These are phyloP conservation scores for Apiospora arundinis DNA, from an alignment of 2,329 filamentous ascomycete species.

Conservation along the genomic window DNA sequence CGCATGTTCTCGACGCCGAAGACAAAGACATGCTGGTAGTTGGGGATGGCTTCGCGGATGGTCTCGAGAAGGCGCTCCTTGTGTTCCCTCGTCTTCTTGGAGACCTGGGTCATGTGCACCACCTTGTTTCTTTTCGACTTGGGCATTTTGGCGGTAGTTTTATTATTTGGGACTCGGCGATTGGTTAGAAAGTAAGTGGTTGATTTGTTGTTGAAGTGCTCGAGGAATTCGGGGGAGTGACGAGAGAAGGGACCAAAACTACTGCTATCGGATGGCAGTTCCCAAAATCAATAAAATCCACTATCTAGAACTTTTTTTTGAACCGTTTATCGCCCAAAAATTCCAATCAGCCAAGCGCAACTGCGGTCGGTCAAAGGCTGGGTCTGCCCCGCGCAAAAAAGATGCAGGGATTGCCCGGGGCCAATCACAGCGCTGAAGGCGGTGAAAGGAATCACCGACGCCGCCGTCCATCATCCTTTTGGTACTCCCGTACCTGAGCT, in stretches of 20 bases:
- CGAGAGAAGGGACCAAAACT: constrained; percentile 1
- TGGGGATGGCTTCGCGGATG: constrained; percentile 82
- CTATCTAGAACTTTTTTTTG: constrained; percentile 26
- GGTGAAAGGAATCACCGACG: constrained; percentile 24
- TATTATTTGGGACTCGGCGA: neutral
- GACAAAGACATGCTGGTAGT: constrained; percentile 91
- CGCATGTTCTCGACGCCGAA: constrained; percentile 97
- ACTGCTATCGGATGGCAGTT: neutral
- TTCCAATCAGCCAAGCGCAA: constrained; percentile 7
- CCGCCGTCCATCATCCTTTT: neutral
- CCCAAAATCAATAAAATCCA: neutral
- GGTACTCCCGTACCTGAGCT: too few relatives aligned
- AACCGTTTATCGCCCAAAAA: constrained; percentile 15
- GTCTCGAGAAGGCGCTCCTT: constrained; percentile 87
- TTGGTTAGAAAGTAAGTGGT: neutral
- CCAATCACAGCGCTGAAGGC: constrained; percentile 19
- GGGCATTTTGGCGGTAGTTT: constrained; percentile 68
- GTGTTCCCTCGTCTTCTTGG: constrained; percentile 93
- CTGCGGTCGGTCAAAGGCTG: neutral
- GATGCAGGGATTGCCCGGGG: constrained; percentile 7
- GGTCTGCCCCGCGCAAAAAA: constrained; percentile 19
- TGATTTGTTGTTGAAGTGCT: neutral
- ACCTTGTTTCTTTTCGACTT: constrained; percentile 93
- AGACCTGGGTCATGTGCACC: constrained; percentile 87
- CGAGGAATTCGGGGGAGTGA: neutral